Percentiles rank a stretch among this genome's conserved stretches.
These are phyloP conservation scores for Chlorella sp. DNA, from an alignment of 139 green algal genomes.

Conservation along the genomic window DNA sequence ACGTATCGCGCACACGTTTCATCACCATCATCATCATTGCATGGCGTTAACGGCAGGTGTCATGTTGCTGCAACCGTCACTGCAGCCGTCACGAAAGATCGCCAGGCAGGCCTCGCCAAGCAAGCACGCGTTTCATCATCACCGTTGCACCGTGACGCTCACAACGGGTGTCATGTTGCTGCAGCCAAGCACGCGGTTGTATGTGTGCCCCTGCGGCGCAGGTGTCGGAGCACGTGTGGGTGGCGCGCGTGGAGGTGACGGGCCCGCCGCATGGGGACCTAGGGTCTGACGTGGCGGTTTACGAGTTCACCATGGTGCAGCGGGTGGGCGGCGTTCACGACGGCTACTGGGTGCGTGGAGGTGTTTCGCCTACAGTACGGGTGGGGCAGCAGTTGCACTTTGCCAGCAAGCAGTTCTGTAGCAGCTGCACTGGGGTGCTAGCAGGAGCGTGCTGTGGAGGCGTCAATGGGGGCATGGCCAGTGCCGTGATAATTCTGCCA, in stretches of 20 bases:
- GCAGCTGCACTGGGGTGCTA: neutral
- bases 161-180: too few species aligned
- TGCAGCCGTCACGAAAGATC: too few species aligned
- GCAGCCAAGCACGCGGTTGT: too few species aligned
- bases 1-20: too few species aligned
- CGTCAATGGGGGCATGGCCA: neutral
- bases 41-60: too few species aligned
- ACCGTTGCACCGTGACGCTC: too few species aligned
- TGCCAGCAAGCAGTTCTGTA: neutral
- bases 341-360: neutral
- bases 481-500: neutral
- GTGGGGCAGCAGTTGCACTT: too few species aligned
- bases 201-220: too few species aligned
- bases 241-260: neutral
- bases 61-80: too few species aligned
- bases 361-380: neutral
- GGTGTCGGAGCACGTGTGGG: neutral
- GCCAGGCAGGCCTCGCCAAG: too few species aligned
- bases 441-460: neutral
- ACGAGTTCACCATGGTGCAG: neutral
- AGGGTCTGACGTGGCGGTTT: neutral
- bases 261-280: neutral
- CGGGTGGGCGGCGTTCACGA: neutral
- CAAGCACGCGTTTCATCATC: too few species aligned
- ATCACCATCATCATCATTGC: too few species aligned